Conservation (phyloP, 306 rosid species). For the Sicyos baderoa region DNA sequence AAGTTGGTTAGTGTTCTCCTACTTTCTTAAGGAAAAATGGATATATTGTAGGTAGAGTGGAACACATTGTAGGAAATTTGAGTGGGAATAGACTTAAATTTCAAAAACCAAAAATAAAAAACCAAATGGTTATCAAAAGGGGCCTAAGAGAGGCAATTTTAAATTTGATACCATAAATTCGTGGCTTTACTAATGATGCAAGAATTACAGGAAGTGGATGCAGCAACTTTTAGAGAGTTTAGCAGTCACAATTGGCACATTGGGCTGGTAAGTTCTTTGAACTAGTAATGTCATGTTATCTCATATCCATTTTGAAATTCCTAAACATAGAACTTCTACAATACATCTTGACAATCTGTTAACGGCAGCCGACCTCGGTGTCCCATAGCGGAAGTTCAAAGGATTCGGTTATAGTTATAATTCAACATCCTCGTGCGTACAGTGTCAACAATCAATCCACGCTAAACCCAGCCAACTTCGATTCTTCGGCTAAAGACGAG, state of each 20-base stretch:
- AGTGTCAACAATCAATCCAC: neutral
- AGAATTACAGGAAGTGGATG: conserved; percentile 77
- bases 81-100: no score
- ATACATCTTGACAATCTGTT: neutral
- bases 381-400: conserved; percentile 32
- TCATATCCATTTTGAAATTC: neutral
- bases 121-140: no score
- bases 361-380: conserved; percentile 66
- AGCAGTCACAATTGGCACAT: conserved; percentile 72
- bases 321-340: neutral
- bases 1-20: no score
- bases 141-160: conserved; percentile 4
- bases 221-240: conserved; percentile 72
- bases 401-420: conserved; percentile 60
- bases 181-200: conserved; percentile 5
- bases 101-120: no score
- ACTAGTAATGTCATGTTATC: conserved; percentile 3
- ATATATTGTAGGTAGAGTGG: no score
- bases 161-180: neutral
- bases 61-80: no score
- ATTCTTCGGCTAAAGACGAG: neutral
- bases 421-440: conserved; percentile 61
- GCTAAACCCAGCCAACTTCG: neutral
- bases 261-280: conserved; percentile 61
- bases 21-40: no score